These are phyloP conservation scores for Testicularia cyperi DNA, from an alignment of 1,284 basidiomycete genomes.

Conservation along the genomic window DNA sequence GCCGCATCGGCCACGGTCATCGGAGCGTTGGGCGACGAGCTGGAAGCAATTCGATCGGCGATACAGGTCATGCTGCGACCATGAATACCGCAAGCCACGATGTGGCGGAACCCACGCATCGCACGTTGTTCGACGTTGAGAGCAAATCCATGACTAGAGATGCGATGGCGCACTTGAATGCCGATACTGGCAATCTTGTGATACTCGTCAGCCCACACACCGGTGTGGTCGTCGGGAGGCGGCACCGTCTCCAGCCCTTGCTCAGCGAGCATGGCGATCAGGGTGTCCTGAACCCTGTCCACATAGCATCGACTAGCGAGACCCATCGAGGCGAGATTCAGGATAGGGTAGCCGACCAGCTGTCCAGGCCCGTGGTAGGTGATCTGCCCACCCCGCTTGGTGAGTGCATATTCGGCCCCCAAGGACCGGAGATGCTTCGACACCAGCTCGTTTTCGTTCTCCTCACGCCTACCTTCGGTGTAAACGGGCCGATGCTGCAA, in stretches of 20 bases:
- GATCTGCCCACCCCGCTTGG: constrained; percentile 84
- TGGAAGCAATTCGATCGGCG: constrained; percentile 17
- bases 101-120: constrained; percentile 73
- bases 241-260: constrained; percentile 62
- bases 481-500: constrained; percentile 87
- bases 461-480: constrained; percentile 78
- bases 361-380: constrained; percentile 99
- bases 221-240: constrained; percentile 50
- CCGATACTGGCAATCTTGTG: constrained; percentile 92
- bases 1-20: constrained; percentile 3
- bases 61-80: constrained; percentile 72
- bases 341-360: constrained; percentile 88
- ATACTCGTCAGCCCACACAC: constrained; percentile 52
- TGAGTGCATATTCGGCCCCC: constrained; percentile 83
- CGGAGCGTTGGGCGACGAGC: background rate
- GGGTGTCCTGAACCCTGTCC: constrained; percentile 69
- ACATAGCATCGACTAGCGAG: constrained; percentile 71
- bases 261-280: constrained; percentile 66
- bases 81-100: constrained; percentile 89
- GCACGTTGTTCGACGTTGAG: constrained; percentile 84
- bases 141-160: constrained; percentile 93
- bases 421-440: constrained; percentile 70
- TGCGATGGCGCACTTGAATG: constrained; percentile 88
- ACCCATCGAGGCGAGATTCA: constrained; percentile 72
- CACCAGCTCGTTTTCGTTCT: constrained; percentile 65